A percentile compares a stretch with the other conserved stretches of the same genome.
phyloP scores from a whole-genome alignment of 1,284 basidiomycete genomes.

The Trametes pubescens region DNA sequence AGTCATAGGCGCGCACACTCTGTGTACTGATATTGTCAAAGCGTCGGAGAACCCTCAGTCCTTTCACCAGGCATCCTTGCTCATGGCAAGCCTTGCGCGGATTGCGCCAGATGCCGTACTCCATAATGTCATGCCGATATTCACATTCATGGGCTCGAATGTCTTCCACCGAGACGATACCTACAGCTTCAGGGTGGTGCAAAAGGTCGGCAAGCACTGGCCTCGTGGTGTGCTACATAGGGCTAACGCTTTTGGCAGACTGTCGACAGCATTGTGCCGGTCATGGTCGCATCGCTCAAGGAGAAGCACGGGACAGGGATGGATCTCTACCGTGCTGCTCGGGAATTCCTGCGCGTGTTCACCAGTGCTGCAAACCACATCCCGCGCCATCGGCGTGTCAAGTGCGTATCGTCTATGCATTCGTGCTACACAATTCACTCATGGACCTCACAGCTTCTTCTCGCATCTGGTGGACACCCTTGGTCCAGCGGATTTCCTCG shows the following conservation, averaged over 20 bases:
- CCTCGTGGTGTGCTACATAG: background rate
- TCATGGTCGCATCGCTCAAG: conserved; percentile 84
- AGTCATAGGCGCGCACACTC: background rate
- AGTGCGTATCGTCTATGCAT: conserved; percentile 54
- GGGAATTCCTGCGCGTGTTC: conserved; percentile 86
- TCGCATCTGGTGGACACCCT: conserved; percentile 89
- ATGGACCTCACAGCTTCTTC: conserved; percentile 75
- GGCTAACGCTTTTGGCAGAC: conserved; percentile 60
- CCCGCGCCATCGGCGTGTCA: conserved; percentile 86
- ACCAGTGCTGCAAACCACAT: conserved; percentile 89
- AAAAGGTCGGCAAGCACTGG: conserved; percentile 66
- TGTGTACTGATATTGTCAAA: conserved; percentile 41
- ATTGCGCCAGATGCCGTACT: conserved; percentile 91
- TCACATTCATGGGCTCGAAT: conserved; percentile 98
- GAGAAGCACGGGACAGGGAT: conserved; percentile 58
- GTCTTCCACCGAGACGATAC: conserved; percentile 97
- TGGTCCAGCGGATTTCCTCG: conserved; percentile 83
- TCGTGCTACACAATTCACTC: background rate
- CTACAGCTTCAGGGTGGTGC: conserved; percentile 94
- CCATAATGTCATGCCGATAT: conserved; percentile 97
- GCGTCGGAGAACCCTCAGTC: conserved; percentile 93
- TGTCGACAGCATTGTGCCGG: conserved; percentile 92
- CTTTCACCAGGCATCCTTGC: conserved; percentile 92
- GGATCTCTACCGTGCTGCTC: conserved; percentile 70
- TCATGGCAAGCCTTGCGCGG: conserved; percentile 86